phyloP scores from a whole-genome alignment of 2,329 filamentous ascomycete genomes.

The Davidsoniella virescens region DNA sequence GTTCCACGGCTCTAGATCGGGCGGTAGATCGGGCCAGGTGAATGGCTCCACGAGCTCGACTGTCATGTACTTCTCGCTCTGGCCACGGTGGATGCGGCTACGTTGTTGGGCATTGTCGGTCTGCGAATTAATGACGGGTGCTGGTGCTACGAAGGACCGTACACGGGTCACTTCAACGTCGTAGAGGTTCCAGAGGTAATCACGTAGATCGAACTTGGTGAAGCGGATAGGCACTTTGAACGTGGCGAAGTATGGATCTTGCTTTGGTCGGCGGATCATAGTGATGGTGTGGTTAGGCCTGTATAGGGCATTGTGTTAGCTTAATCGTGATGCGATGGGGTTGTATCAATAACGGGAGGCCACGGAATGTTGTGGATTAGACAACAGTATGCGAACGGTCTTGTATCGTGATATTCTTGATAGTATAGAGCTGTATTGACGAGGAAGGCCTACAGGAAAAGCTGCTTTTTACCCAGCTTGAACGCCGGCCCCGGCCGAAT shows the following conservation, averaged over 20 bases:
- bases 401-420: not conserved
- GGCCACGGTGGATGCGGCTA: constrained; percentile 41
- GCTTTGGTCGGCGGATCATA: constrained; percentile 53
- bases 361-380: not conserved
- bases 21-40: constrained; percentile 62
- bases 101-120: constrained; percentile 24
- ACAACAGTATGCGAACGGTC: not conserved
- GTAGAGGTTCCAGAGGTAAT: constrained; percentile 85
- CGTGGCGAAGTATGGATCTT: constrained; percentile 65
- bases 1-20: constrained; percentile 48
- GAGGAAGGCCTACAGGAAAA: constrained; percentile 22
- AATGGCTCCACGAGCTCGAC: constrained; percentile 80
- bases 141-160: constrained; percentile 42
- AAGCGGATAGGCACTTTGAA: constrained; percentile 85
- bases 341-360: not conserved
- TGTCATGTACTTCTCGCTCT: constrained; percentile 79
- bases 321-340: not conserved
- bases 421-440: too few relatives aligned
- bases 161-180: constrained; percentile 55
- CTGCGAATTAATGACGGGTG: constrained; percentile 30
- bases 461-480: constrained; percentile 34
- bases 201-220: constrained; percentile 91
- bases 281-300: constrained; percentile 73
- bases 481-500: constrained; percentile 28
- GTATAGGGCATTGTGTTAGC: too few relatives aligned